phyloP scores from a whole-genome alignment of 768 basidiomycete genomes.

The Hydnomerulius pinastri region DNA sequence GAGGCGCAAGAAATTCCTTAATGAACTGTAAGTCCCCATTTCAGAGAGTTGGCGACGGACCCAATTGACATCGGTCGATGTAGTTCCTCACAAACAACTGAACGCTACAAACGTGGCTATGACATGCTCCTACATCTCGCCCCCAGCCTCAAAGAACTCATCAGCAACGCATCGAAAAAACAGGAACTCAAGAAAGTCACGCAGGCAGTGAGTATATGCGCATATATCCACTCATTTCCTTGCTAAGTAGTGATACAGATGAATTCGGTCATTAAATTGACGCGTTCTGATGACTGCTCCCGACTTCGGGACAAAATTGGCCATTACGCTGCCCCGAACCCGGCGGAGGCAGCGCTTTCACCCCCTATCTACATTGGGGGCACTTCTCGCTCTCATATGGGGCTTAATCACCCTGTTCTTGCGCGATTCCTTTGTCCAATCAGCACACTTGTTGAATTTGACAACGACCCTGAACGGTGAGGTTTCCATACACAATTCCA shows the following conservation, averaged over 20 bases:
- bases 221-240: neutral
- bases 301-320: neutral
- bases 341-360: neutral
- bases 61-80: neutral
- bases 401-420: constrained; percentile 5
- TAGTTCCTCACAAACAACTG: neutral
- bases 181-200: neutral
- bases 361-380: neutral
- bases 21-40: neutral
- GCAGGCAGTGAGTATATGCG: neutral
- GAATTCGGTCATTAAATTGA: neutral
- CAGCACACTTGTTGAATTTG: neutral
- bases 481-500: too few relatives aligned
- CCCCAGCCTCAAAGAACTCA: neutral
- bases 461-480: neutral
- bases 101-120: neutral
- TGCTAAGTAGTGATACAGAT: neutral
- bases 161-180: neutral
- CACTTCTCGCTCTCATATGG: neutral
- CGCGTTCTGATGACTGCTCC: neutral
- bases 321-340: neutral
- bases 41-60: too few relatives aligned
- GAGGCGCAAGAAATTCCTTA: neutral
- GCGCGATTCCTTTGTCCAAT: neutral
- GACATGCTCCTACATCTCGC: neutral